These are phyloP conservation scores for Henckelia pumila DNA, from an alignment of 257 asterid species.

Conservation along the genomic window DNA sequence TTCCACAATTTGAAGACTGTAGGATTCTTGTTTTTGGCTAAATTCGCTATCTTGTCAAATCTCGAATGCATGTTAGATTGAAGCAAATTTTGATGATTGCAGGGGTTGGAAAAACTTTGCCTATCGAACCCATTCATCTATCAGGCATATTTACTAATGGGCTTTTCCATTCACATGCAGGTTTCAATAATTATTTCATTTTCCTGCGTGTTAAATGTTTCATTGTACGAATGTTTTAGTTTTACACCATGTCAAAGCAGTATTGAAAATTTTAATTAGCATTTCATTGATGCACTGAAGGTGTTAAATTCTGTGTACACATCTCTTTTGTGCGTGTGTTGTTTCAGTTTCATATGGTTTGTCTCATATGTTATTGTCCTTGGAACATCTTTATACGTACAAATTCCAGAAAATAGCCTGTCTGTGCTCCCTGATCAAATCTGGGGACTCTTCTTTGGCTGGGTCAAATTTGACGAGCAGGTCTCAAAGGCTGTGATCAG, in stretches of 20 bases:
- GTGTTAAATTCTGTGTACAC: too few relatives aligned
- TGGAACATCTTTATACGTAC: not conserved
- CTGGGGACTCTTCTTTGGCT: constrained; percentile 72
- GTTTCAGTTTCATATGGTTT: not conserved
- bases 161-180: constrained; percentile 51
- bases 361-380: not conserved
- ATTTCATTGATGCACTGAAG: not conserved
- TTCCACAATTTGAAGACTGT: constrained; percentile 80
- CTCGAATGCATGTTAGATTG: constrained; percentile 12
- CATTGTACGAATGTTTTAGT: not conserved
- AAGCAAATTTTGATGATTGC: constrained; percentile 31
- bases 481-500: constrained; percentile 55
- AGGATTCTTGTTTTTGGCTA: constrained; percentile 24
- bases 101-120: constrained; percentile 70
- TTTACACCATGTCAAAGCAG: not conserved
- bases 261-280: not conserved
- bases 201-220: not conserved
- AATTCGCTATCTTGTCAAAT: not conserved
- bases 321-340: too few relatives aligned
- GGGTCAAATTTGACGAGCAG: constrained; percentile 56
- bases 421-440: constrained; percentile 60
- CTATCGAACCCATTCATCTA: constrained; percentile 56
- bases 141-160: constrained; percentile 48
- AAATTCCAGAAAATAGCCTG: constrained; percentile 46
- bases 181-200: constrained; percentile 32